These are phyloP conservation scores for Sungouiozyma ichnusensis DNA, from an alignment of 805 yeast genomes.

Conservation along the genomic window DNA sequence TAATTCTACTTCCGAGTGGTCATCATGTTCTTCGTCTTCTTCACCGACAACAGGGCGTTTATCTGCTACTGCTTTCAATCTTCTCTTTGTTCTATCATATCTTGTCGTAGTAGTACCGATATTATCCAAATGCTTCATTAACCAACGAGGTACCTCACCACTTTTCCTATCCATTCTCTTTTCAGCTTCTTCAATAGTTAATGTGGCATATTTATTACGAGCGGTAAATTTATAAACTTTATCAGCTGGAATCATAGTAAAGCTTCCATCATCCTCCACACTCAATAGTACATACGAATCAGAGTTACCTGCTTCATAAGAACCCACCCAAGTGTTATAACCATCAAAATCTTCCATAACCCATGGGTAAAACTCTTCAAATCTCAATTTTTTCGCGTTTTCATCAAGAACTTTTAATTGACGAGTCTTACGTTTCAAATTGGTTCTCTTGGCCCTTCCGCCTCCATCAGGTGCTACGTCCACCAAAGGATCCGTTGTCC, in stretches of 20 bases:
- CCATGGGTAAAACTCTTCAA: conserved; percentile 98
- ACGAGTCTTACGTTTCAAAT: conserved; percentile 68
- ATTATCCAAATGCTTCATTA: conserved; percentile 80
- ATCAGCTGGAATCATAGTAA: conserved; percentile 90
- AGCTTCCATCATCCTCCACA: conserved; percentile 69
- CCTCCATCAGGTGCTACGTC: conserved; percentile 90
- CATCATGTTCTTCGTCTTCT: conserved; percentile 38
- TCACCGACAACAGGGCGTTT: conserved; percentile 29
- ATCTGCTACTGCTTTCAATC: conserved; percentile 41
- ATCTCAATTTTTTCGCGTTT: conserved; percentile 69
- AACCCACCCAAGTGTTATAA: conserved; percentile 87
- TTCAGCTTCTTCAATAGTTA: conserved; percentile 94
- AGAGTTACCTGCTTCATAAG: conserved; percentile 80
- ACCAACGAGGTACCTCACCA: conserved; percentile 77
- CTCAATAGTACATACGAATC: conserved; percentile 81
- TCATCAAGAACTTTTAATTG: conserved; percentile 78
- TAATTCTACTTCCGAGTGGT: conserved; percentile 80
- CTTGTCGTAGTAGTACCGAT: conserved; percentile 43
- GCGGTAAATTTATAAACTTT: conserved; percentile 91
- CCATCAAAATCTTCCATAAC: conserved; percentile 96
- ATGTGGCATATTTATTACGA: conserved; percentile 83
- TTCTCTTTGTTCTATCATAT: conserved; percentile 37
- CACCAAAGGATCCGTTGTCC: conserved; percentile 34
- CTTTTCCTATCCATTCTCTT: conserved; percentile 76
- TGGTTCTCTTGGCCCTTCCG: conserved; percentile 52